Percentiles rank a stretch among this genome's conserved stretches.
phyloP scores from a whole-genome alignment of 2,329 filamentous ascomycete species.

The Fusarium newnesense region DNA sequence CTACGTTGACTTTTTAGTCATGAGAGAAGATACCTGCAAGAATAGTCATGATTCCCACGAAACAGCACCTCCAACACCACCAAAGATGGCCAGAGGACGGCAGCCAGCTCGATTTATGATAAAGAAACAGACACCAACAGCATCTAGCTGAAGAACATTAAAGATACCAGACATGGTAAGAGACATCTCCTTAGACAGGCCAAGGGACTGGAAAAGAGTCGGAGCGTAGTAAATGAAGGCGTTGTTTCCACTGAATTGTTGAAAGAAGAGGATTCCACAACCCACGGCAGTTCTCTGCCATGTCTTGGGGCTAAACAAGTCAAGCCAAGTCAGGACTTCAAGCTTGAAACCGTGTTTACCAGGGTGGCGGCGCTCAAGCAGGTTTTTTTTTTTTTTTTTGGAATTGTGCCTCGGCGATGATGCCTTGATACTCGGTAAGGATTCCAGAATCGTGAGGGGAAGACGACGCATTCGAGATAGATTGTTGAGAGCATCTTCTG shows the following conservation, averaged over 20 bases:
- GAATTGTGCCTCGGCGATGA: slow-evolving; percentile 62
- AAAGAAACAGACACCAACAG: slow-evolving; percentile 44
- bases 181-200: slow-evolving; percentile 49
- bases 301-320: slow-evolving; percentile 59
- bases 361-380: slow-evolving; percentile 10
- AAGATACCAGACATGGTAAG: slow-evolving; percentile 54
- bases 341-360: slow-evolving; percentile 5
- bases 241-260: slow-evolving; percentile 63
- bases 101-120: slow-evolving; percentile 25
- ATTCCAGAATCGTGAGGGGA: slow-evolving; percentile 68
- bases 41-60: slow-evolving; percentile 64
- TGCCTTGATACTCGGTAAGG: slow-evolving; percentile 68
- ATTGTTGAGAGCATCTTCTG: slow-evolving; percentile 69
- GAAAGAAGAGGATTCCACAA: slow-evolving; percentile 54
- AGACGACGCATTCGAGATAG: slow-evolving; percentile 66
- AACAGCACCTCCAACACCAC: slow-evolving; percentile 48
- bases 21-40: slow-evolving; percentile 49
- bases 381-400: slow-evolving; percentile 55
- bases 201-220: slow-evolving; percentile 54
- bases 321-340: slow-evolving; percentile 59
- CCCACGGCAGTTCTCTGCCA: slow-evolving; percentile 63
- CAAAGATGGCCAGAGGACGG: slow-evolving; percentile 52
- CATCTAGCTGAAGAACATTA: slow-evolving; percentile 57
- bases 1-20: neutral
- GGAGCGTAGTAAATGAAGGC: slow-evolving; percentile 52